Evolutionary conservation across 306 rosid genomes (phyloP), one percentile per base, ranked within the genome.

Genomic region (Inga leiocalycina): DNA sequence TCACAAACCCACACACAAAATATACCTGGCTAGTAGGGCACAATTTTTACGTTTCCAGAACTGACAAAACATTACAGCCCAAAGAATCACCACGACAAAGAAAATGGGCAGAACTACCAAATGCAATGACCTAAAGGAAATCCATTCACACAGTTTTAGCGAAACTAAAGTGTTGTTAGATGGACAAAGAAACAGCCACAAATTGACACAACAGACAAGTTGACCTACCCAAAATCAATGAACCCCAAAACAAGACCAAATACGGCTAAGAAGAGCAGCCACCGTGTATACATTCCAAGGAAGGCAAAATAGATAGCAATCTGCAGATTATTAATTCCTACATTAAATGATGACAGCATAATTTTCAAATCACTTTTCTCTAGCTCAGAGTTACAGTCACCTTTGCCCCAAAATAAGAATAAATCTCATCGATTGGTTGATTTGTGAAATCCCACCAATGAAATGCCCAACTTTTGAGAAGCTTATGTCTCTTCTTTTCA

Each of bases 11-110:
- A 77, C 74, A 65, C 49, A 69, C 35, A 70, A 75, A 37, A 44
- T 20, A 34, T 90, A 94, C 99, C 98, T 94, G 79, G 97, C 94
- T 83, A 94, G 84, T 84, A 94, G 97, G 61, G 97, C 99, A 46
- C 91, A 67, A 74, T 96, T 96, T 89, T 94, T 96, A 46, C 99
- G 97, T 84, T 89, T 94, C 99, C 99, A 96, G 89, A 96, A 96
- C 87, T 96, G 99, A 87, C 90, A 89, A 86, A 94, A 96, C 90
- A 90, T 91, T 79, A 92, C 78, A 48, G 98, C 99, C 99, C 99
- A 96, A 46, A 96, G 83, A 39, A 84, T 89, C 82, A 94, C 91
- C 86, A 89, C 56, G 17, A 96, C 20, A 71, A 94, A 90, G 94
- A 96, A 96, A 87, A 86, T 52, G 32, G 99, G 97, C 51, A 96